Percentiles rank a stretch among this genome's conserved stretches.
These are phyloP conservation scores for Monsonia emarginata DNA, from an alignment of 441 rosid species.

Conservation along the genomic window DNA sequence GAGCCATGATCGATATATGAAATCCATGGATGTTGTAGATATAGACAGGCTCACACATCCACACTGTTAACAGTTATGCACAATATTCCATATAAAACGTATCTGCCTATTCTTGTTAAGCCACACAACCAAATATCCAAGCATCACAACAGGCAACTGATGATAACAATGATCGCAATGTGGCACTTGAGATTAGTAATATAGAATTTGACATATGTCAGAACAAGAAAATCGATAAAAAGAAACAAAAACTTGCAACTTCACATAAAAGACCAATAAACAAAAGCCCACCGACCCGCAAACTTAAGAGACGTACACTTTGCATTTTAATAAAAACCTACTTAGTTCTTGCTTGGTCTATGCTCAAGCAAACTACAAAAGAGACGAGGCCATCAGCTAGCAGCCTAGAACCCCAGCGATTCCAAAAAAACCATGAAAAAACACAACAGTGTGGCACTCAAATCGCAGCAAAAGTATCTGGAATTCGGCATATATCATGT, in stretches of 20 bases:
- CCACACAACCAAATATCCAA: too few species aligned
- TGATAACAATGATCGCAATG: too few species aligned
- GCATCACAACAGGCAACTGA: not conserved
- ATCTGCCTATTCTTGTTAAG: too few species aligned
- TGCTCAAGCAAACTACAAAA: not conserved
- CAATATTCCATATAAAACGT: too few species aligned
- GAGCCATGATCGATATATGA: too few species aligned
- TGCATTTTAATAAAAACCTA: not conserved
- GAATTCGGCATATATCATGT: too few species aligned
- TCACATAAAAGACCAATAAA: not conserved
- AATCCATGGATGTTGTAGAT: too few species aligned
- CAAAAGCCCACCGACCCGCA: not conserved
- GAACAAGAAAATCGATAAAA: not conserved
- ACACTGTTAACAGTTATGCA: too few species aligned
- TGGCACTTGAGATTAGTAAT: not conserved
- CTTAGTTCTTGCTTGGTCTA: not conserved
- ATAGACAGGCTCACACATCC: too few species aligned
- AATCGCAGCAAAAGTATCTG: not conserved
- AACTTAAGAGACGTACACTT: not conserved
- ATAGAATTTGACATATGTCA: not conserved
- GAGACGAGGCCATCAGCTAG: not conserved
- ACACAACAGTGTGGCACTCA: not conserved
- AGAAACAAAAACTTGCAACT: not conserved
- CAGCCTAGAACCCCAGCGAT: too few species aligned
- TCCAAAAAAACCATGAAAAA: not conserved